A percentile compares a stretch with the other conserved stretches of the same genome.
phyloP scores from a whole-genome alignment of 345 rosid genomes.

The Bruguiera parviflora region DNA sequence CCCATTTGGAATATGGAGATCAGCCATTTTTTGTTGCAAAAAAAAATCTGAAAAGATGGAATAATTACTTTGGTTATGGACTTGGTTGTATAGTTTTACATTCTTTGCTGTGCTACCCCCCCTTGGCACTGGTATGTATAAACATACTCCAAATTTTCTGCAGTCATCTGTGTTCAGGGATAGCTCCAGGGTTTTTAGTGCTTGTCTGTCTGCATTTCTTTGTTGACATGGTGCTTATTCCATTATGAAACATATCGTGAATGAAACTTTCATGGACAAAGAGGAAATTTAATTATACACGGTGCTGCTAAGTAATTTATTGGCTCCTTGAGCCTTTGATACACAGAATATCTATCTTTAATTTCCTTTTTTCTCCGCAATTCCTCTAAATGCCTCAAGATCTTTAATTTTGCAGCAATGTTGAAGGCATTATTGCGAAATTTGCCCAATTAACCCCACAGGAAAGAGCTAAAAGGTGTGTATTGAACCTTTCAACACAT shows the following conservation, averaged over 20 bases:
- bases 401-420: slow-evolving; percentile 41
- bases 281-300: too few relatives aligned
- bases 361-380: neutral
- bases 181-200: neutral
- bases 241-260: neutral
- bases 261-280: too few relatives aligned
- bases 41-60: too few relatives aligned
- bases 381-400: neutral
- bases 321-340: too few relatives aligned
- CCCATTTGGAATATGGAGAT: neutral
- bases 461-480: slow-evolving; percentile 84
- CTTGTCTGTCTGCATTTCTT: neutral
- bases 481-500: neutral
- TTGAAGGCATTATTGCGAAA: slow-evolving; percentile 78
- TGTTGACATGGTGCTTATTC: neutral
- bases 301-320: too few relatives aligned
- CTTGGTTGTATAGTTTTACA: neutral
- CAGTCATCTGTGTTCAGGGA: neutral
- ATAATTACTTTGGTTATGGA: neutral
- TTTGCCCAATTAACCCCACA: slow-evolving; percentile 75
- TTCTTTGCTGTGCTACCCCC: neutral
- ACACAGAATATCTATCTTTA: neutral
- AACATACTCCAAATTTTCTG: neutral
- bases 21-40: neutral
- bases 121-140: neutral